These are phyloP conservation scores for Sedum album DNA, from an alignment of 164 flowering plant species.

Conservation along the genomic window DNA sequence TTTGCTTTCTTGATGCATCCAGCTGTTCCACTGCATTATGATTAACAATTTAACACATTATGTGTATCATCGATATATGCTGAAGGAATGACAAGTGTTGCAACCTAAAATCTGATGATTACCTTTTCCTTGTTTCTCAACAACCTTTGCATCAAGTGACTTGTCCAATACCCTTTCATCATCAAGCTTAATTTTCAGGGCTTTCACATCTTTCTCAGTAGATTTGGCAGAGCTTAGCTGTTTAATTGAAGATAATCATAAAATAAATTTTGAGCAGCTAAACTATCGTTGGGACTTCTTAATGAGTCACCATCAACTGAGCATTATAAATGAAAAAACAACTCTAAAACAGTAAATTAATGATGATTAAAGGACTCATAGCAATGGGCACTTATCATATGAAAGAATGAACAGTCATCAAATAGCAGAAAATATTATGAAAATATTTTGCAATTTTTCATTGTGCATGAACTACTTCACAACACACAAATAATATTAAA, in stretches of 20 bases:
- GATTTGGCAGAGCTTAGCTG: conserved; percentile 65
- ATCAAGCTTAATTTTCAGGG: conserved; percentile 48
- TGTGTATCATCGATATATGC: neutral
- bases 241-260: neutral
- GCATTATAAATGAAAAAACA: neutral
- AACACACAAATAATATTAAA: neutral
- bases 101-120: neutral
- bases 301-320: no score
- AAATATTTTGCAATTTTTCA: neutral
- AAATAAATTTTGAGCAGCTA: neutral
- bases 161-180: conserved; percentile 50
- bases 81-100: neutral
- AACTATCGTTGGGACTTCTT: neutral
- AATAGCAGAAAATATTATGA: neutral
- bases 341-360: neutral
- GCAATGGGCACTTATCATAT: neutral
- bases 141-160: conserved; percentile 64
- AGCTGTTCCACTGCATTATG: conserved; percentile 45
- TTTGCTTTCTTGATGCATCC: conserved; percentile 41
- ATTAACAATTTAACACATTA: neutral
- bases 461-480: neutral
- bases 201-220: conserved; percentile 68
- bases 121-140: conserved; percentile 76
- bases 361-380: neutral
- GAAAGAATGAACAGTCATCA: neutral